Conservation (phyloP, 2,329 filamentous ascomycete species). For the Venturia carpophila region DNA sequence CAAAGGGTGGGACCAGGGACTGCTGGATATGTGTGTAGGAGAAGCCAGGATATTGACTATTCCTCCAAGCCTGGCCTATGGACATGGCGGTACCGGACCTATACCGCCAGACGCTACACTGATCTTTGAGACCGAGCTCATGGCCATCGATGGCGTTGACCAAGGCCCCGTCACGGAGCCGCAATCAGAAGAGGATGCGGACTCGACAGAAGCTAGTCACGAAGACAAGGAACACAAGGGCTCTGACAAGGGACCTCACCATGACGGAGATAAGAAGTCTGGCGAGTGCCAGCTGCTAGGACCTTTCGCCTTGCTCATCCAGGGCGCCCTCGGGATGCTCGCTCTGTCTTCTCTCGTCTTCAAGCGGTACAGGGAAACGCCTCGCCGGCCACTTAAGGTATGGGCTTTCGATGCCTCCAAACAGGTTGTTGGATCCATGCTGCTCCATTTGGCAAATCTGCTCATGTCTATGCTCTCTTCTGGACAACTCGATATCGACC, state of each 20-base stretch:
- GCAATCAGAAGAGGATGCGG: background rate
- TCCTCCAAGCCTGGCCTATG: constrained; percentile 79
- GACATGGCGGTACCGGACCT: constrained; percentile 62
- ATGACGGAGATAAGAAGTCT: constrained; percentile 40
- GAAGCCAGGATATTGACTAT: constrained; percentile 86
- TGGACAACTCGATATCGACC: constrained; percentile 64
- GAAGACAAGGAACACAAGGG: background rate
- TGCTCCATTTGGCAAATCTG: constrained; percentile 87
- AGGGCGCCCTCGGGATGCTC: constrained; percentile 74
- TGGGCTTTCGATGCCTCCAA: constrained; percentile 98
- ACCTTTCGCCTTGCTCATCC: constrained; percentile 82
- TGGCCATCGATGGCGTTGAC: constrained; percentile 68
- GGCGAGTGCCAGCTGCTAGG: constrained; percentile 84
- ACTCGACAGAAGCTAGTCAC: background rate
- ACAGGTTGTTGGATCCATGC: constrained; percentile 86
- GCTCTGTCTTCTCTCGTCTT: constrained; percentile 81
- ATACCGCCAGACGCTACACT: constrained; percentile 77
- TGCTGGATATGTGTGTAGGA: constrained; percentile 90
- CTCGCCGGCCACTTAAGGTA: constrained; percentile 86
- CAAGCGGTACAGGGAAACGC: constrained; percentile 87
- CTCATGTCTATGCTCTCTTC: constrained; percentile 95
- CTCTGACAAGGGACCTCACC: constrained; percentile 14
- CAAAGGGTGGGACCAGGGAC: constrained; percentile 86
- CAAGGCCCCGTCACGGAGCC: background rate
- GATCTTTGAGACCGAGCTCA: constrained; percentile 84